Evolutionary conservation across 2,329 filamentous ascomycete species (phyloP).

Genomic region (Cladosporium sp.): DNA sequence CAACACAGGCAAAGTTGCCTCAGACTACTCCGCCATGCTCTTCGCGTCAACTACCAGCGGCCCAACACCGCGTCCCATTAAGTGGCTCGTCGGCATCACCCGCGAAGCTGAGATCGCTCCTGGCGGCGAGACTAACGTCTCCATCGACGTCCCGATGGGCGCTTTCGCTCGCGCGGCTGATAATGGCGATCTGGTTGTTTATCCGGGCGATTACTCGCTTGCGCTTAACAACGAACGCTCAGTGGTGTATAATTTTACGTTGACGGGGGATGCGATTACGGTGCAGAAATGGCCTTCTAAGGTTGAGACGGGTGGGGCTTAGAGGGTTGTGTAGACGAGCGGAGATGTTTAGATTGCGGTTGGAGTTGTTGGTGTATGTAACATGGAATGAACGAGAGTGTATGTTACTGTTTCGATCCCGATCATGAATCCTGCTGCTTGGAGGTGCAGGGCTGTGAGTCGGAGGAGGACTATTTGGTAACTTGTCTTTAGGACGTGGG

Average conservation of each 20-base stretch:
- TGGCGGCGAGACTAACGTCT: constrained; percentile 25
- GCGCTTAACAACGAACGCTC: constrained; percentile 43
- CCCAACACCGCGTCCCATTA: constrained; percentile 43
- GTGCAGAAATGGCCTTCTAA: constrained; percentile 42
- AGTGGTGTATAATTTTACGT: constrained; percentile 28
- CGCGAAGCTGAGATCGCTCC: constrained; percentile 24
- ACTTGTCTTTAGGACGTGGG: not conserved
- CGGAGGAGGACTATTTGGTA: not conserved
- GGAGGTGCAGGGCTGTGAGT: not conserved
- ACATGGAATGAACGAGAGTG: not conserved
- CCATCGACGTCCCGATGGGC: constrained; percentile 41
- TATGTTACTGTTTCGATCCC: not conserved
- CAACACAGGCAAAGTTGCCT: constrained; percentile 40
- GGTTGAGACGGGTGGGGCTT: not conserved
- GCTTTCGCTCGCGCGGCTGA: constrained; percentile 41
- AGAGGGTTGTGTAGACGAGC: not conserved
- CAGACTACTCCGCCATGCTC: constrained; percentile 45
- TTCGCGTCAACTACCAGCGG: constrained; percentile 43
- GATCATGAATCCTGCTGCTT: constrained; percentile 6
- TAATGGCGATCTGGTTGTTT: constrained; percentile 41
- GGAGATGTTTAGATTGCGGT: not conserved
- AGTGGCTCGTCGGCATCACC: constrained; percentile 39
- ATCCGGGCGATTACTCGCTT: constrained; percentile 45
- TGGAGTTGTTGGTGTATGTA: not conserved
- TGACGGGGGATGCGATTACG: constrained; percentile 44